Percentiles rank a stretch among this genome's conserved stretches.
phyloP scores from a whole-genome alignment of 345 rosid genomes.

The Turritis glabra region DNA sequence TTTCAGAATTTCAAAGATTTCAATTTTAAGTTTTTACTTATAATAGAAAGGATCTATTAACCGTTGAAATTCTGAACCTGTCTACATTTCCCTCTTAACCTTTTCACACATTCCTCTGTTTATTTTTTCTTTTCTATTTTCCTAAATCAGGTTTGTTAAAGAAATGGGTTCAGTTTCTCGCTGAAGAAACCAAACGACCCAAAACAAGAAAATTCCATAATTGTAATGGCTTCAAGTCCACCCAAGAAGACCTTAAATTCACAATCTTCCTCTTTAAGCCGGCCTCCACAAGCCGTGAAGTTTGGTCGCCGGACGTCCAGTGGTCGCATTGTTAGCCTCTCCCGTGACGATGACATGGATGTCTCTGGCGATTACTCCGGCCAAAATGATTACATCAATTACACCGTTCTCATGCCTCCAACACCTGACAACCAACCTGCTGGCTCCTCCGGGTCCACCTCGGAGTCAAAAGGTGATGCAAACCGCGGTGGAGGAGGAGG shows the following conservation, averaged over 20 bases:
- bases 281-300: slow-evolving; percentile 60
- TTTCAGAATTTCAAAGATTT: slow-evolving; percentile 19
- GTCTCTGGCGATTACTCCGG: slow-evolving; percentile 62
- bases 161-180: slow-evolving; percentile 37
- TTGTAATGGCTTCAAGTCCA: slow-evolving; percentile 46
- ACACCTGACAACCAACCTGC: slow-evolving; percentile 94
- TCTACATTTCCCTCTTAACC: slow-evolving; percentile 28
- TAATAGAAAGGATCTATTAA: slow-evolving; percentile 33
- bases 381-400: slow-evolving; percentile 78
- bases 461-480: slow-evolving; percentile 43
- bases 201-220: slow-evolving; percentile 14
- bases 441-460: slow-evolving; percentile 42
- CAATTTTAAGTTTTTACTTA: slow-evolving; percentile 11
- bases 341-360: slow-evolving; percentile 78
- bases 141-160: slow-evolving; percentile 36
- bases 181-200: slow-evolving; percentile 36
- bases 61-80: slow-evolving; percentile 20
- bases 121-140: neutral
- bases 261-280: slow-evolving; percentile 47
- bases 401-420: slow-evolving; percentile 93
- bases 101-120: slow-evolving; percentile 23
- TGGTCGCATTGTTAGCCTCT: slow-evolving; percentile 64
- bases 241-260: slow-evolving; percentile 47
- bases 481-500: slow-evolving; percentile 21
- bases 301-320: slow-evolving; percentile 69